Percentiles rank a stretch among this genome's conserved stretches.
These are phyloP conservation scores for Teratosphaeriaceae sp. DNA, from an alignment of 2,329 filamentous ascomycete species.

Conservation along the genomic window DNA sequence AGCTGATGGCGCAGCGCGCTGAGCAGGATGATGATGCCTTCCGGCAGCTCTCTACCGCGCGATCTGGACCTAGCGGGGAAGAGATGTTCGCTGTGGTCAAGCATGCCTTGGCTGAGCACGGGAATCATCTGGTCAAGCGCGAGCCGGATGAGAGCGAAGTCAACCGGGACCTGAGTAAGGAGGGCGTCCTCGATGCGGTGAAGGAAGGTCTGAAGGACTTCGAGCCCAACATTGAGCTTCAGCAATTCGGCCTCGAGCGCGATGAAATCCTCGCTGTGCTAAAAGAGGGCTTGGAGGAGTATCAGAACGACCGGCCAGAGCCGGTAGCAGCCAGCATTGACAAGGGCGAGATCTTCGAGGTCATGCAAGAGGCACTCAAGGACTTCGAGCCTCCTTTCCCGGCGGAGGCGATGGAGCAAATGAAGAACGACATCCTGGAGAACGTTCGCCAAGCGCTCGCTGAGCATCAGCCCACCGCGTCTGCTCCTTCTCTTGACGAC, in stretches of 20 bases:
- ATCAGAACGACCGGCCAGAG: slow-evolving; percentile 47
- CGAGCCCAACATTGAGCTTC: slow-evolving; percentile 85
- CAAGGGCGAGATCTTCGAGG: slow-evolving; percentile 76
- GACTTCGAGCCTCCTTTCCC: slow-evolving; percentile 70
- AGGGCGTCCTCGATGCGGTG: slow-evolving; percentile 81
- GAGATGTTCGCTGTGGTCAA: slow-evolving; percentile 83
- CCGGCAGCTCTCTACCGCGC: slow-evolving; percentile 37
- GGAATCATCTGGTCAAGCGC: slow-evolving; percentile 34
- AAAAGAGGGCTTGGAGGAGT: slow-evolving; percentile 70
- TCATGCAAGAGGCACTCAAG: slow-evolving; percentile 78
- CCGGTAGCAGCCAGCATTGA: slow-evolving; percentile 50
- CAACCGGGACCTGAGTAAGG: slow-evolving; percentile 41
- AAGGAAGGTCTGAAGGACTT: slow-evolving; percentile 90
- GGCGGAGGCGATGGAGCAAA: slow-evolving; percentile 56
- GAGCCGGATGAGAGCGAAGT: slow-evolving; percentile 18
- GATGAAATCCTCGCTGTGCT: slow-evolving; percentile 86
- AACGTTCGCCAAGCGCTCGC: slow-evolving; percentile 82
- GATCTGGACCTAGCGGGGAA: slow-evolving; percentile 47
- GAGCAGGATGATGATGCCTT: slow-evolving; percentile 34
- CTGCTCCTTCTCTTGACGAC: slow-evolving; percentile 33
- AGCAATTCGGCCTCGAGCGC: slow-evolving; percentile 82
- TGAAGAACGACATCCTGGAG: slow-evolving; percentile 75
- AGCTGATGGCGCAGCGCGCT: slow-evolving; percentile 69
- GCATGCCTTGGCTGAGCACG: slow-evolving; percentile 61
- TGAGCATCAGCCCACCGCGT: slow-evolving; percentile 57